Conservation (phyloP, 1,284 basidiomycete genomes). For the Xerocomus minutiporus region DNA sequence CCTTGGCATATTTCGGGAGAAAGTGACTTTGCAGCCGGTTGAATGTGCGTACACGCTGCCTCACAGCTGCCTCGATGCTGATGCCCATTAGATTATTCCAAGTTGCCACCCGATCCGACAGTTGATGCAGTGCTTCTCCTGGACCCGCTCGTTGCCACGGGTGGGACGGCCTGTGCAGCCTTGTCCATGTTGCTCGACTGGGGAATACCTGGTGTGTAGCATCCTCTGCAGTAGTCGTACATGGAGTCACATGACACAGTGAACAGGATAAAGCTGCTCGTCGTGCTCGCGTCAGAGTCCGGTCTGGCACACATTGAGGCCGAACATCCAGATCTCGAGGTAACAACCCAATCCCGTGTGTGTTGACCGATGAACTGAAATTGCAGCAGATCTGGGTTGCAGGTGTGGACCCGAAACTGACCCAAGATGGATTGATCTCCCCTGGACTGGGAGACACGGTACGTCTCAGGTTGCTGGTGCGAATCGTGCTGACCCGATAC, state of each 20-base stretch:
- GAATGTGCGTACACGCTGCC: conserved; percentile 59
- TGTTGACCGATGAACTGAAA: conserved; percentile 1
- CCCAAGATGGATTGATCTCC: conserved; percentile 68
- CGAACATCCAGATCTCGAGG: conserved; percentile 79
- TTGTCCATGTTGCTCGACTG: conserved; percentile 81
- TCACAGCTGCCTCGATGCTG: not conserved
- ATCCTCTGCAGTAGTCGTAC: not conserved
- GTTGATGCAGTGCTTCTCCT: conserved; percentile 83
- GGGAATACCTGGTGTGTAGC: conserved; percentile 67
- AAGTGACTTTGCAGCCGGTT: conserved; percentile 85
- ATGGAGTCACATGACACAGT: conserved; percentile 37
- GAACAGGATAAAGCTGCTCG: conserved; percentile 77
- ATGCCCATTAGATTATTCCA: conserved; percentile 77
- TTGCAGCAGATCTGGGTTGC: conserved; percentile 73
- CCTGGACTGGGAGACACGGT: conserved; percentile 90
- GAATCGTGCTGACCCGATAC: not conserved
- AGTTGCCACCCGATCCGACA: conserved; percentile 74
- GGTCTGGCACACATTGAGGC: conserved; percentile 68
- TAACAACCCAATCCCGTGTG: conserved; percentile 28
- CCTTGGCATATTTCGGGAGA: conserved; percentile 88
- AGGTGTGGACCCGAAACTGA: conserved; percentile 72
- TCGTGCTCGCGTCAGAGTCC: conserved; percentile 73
- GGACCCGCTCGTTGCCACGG: conserved; percentile 91
- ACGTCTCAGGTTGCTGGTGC: conserved; percentile 28
- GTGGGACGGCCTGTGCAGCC: conserved; percentile 88